Evolutionary conservation across 768 basidiomycete genomes (phyloP).

Genomic region (Rubroboletus satanas): DNA sequence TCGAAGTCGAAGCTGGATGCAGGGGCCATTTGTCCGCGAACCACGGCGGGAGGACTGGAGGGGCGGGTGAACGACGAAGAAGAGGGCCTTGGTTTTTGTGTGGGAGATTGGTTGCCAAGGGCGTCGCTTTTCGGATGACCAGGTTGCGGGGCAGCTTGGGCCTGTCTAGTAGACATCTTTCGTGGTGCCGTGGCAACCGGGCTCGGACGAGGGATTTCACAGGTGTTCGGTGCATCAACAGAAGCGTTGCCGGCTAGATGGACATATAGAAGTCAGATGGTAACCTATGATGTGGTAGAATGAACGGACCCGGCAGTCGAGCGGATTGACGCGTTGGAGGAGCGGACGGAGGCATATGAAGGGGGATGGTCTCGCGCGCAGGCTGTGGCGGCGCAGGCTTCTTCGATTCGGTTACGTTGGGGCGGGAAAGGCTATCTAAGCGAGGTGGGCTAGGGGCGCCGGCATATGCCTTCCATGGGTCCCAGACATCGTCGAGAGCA

Average conservation of each 20-base stretch:
- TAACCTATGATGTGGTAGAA: neutral
- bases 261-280: neutral
- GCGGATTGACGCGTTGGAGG: neutral
- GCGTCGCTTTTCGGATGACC: constrained; percentile 9
- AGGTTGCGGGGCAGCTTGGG: constrained; percentile 2
- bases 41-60: constrained; percentile 15
- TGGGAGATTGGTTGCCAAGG: constrained; percentile 16
- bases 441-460: neutral
- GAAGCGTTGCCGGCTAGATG: constrained; percentile 6
- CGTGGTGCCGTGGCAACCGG: constrained; percentile 21
- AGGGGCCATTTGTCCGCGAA: constrained; percentile 21
- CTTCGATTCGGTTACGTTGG: neutral
- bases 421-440: neutral
- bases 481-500: constrained; percentile 14
- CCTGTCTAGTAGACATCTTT: neutral
- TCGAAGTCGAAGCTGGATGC: constrained; percentile 26
- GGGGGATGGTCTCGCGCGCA: neutral
- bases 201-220: neutral
- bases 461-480: constrained; percentile 21
- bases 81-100: neutral
- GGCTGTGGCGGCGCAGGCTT: neutral
- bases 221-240: neutral
- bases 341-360: neutral
- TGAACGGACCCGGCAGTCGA: constrained; percentile 16
- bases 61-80: neutral